Conservation (phyloP, 805 yeast genomes). For the Pichia exigua region DNA sequence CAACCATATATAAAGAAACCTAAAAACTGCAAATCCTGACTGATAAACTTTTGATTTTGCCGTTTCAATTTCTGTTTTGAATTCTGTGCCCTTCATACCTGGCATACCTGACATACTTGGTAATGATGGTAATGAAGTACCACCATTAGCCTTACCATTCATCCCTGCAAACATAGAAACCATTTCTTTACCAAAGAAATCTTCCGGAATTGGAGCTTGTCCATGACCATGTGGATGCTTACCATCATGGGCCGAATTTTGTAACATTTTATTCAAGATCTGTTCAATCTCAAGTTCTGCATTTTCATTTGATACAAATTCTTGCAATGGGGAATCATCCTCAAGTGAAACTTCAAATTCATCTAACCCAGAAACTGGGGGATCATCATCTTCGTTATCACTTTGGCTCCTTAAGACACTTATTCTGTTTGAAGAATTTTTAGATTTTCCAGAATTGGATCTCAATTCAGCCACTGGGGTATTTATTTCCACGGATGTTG, state of each 20-base stretch:
- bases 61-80: neutral
- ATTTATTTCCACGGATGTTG: neutral
- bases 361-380: conserved; percentile 8
- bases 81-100: neutral
- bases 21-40: conserved; percentile 2
- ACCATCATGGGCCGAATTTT: conserved; percentile 1
- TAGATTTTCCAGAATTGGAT: neutral
- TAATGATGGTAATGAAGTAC: neutral
- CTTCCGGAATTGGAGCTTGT: neutral
- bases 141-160: neutral
- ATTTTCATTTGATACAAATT: conserved; percentile 7
- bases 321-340: conserved; percentile 3
- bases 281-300: conserved; percentile 12
- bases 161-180: conserved; percentile 15
- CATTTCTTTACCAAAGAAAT: conserved; percentile 1
- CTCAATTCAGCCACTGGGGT: neutral
- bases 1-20: neutral
- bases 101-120: neutral
- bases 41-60: conserved; percentile 1
- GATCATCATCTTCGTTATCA: conserved; percentile 10
- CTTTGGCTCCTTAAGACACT: neutral
- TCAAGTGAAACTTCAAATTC: conserved; percentile 14
- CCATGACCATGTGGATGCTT: conserved; percentile 2
- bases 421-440: neutral
- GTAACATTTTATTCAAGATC: conserved; percentile 6